Conservation (phyloP, 441 rosid species). For the Bruguiera hainesii region DNA sequence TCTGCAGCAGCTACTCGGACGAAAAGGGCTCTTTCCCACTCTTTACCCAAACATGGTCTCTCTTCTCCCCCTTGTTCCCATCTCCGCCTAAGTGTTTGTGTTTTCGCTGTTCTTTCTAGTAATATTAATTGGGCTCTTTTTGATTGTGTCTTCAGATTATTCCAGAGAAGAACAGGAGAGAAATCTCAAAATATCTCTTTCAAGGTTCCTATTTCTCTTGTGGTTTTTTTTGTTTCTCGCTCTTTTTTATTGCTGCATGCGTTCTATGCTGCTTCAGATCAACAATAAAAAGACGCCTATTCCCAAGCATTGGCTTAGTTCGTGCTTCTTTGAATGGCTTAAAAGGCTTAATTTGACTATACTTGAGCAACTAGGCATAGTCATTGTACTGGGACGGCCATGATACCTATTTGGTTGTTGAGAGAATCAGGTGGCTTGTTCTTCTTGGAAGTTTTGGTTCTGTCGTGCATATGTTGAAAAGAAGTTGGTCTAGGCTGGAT, state of each 20-base stretch:
- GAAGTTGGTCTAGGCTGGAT: too few species aligned
- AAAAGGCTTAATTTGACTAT: too few species aligned
- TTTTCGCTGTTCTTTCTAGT: not conserved
- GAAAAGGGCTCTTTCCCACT: not conserved
- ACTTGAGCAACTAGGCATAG: too few species aligned
- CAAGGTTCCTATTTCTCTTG: slow-evolving; percentile 43
- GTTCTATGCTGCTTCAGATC: not conserved
- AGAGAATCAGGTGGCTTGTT: too few species aligned
- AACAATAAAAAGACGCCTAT: too few species aligned
- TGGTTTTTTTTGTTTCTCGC: not conserved
- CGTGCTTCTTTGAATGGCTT: too few species aligned
- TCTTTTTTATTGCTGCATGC: not conserved
- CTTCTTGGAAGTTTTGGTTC: too few species aligned
- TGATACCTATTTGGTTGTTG: too few species aligned
- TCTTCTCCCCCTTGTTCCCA: not conserved
- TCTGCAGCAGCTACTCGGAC: slow-evolving; percentile 27
- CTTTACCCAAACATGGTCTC: not conserved
- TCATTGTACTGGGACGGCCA: too few species aligned
- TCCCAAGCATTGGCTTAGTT: too few species aligned
- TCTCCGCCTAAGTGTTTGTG: not conserved
- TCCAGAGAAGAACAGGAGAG: slow-evolving; percentile 86
- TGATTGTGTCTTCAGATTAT: slow-evolving; percentile 48
- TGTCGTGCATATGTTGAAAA: too few species aligned
- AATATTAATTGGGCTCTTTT: not conserved
- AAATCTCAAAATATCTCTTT: slow-evolving; percentile 91